phyloP scores from a whole-genome alignment of 768 basidiomycete species.

The Tulasnella sp. region DNA sequence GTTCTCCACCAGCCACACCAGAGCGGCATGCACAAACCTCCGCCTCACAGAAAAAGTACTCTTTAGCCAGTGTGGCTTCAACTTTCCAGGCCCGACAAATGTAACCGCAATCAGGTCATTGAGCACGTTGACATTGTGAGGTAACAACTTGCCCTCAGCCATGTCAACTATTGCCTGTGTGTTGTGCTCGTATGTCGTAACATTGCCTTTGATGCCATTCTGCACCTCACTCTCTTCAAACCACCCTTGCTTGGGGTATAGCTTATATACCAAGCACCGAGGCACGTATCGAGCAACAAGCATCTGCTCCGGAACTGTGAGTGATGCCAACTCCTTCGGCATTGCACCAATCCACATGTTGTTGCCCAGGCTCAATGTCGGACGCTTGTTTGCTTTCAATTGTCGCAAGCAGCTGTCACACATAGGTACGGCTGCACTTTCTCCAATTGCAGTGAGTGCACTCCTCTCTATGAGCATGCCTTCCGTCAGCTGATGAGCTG shows the following conservation, averaged over 20 bases:
- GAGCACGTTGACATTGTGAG: slow-evolving; percentile 23
- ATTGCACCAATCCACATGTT: background rate
- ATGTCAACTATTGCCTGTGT: slow-evolving; percentile 24
- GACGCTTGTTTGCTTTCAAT: background rate
- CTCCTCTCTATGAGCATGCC: too few species aligned
- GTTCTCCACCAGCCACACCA: background rate
- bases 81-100: slow-evolving; percentile 25
- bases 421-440: too few species aligned
- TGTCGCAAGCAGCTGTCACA: too few species aligned
- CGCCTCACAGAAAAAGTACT: too few species aligned
- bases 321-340: background rate
- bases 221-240: too few species aligned
- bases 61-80: slow-evolving; percentile 24
- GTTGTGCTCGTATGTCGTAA: slow-evolving; percentile 26
- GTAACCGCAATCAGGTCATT: slow-evolving; percentile 27
- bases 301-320: background rate
- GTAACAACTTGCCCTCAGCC: slow-evolving; percentile 28
- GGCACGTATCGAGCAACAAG: background rate
- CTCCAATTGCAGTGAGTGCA: too few species aligned
- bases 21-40: background rate
- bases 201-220: slow-evolving; percentile 28
- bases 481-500: too few species aligned
- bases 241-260: too few species aligned
- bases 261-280: background rate
- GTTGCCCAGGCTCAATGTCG: background rate